Evolutionary conservation across 495 filamentous ascomycete species (phyloP), one percentile per base, ranked within the genome.

Genomic region (Hypoxylon trugodes): DNA sequence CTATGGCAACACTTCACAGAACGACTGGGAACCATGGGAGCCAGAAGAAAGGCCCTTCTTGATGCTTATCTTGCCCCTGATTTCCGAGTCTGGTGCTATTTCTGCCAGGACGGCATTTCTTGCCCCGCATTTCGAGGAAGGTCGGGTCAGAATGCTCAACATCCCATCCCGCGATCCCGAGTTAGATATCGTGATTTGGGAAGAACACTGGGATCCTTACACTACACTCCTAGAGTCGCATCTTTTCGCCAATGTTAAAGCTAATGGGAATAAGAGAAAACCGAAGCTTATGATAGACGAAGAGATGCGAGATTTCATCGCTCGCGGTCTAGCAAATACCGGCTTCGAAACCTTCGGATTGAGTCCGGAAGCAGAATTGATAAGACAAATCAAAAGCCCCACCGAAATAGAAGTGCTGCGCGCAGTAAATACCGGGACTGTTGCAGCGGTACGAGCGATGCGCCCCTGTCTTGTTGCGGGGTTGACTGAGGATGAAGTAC

Each of bases 151-250:
- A 12, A 74, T 85, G 54, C 73, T 85, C 12, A 75, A 73, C 9
- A 84, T 85, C 69, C 81, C 82, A 0, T 82, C 81, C 19, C 52
- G 37, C 5, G 74, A 81, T 8, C 32, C 60, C 2, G 58, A 69
- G 2, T 55, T 84, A 16, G 71, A 79, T 9, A 79, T 83, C 10
- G 70, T 85, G 12, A 73, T 71, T 0, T 85, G 81, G 77, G 82
- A 84, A 66, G 83, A 86, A 54, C 83, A 85, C 49, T 85, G 82
- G 82, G 74, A 84, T 65, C 82, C 82, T 4, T 86, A 84, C 56
- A 45, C 47, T 0, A 84, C 80, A 1, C 61, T 85, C 8, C 65
- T 72, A 9, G 41, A 75, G 26, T 76, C 76, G 0, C 72, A 66
- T 35, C 48, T 66, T 1, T 73, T 73, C 36, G 52, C 52, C 13